Percentiles rank a stretch among this genome's conserved stretches.
Evolutionary conservation across 2,329 filamentous ascomycete genomes (phyloP).

Genomic region (Leptoxyphium fumago): DNA sequence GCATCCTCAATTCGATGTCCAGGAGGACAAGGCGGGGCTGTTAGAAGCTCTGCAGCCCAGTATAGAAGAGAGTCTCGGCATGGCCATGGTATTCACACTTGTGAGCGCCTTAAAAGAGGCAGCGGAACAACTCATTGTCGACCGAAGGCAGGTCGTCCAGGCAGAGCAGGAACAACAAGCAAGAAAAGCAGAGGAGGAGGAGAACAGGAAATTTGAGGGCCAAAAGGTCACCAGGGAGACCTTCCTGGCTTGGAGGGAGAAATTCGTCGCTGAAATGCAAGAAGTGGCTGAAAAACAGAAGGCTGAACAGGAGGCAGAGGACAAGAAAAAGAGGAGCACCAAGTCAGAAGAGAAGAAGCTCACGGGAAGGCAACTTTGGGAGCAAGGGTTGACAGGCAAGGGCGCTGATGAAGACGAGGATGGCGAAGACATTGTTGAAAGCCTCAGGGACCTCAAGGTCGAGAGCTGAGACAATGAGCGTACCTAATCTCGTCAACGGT

Average conservation of each 20-base stretch:
- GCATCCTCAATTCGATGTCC: slow-evolving; percentile 62
- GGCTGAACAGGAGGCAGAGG: slow-evolving; percentile 57
- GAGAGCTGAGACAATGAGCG: slow-evolving; percentile 11
- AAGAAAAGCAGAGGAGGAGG: slow-evolving; percentile 63
- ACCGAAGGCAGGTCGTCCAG: slow-evolving; percentile 52
- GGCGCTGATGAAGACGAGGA: slow-evolving; percentile 52
- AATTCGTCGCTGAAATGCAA: slow-evolving; percentile 66
- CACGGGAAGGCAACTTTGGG: slow-evolving; percentile 41
- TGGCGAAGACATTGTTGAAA: slow-evolving; percentile 42
- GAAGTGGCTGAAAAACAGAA: slow-evolving; percentile 44
- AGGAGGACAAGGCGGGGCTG: slow-evolving; percentile 62
- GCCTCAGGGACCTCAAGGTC: slow-evolving; percentile 58
- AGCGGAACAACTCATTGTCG: slow-evolving; percentile 70
- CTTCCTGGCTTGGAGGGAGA: slow-evolving; percentile 69
- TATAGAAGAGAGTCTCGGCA: slow-evolving; percentile 84
- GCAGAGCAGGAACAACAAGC: slow-evolving; percentile 38
- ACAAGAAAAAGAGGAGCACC: slow-evolving; percentile 34
- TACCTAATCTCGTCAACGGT: no score
- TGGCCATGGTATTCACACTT: slow-evolving; percentile 94
- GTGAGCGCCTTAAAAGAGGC: slow-evolving; percentile 76
- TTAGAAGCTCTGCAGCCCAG: slow-evolving; percentile 57
- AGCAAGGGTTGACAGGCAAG: slow-evolving; percentile 43
- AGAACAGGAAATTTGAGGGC: slow-evolving; percentile 94
- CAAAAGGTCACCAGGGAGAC: slow-evolving; percentile 74
- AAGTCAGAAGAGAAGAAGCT: slow-evolving; percentile 71